Evolutionary conservation across 805 yeast genomes (phyloP).

Genomic region (Ogataea pignaliae): DNA sequence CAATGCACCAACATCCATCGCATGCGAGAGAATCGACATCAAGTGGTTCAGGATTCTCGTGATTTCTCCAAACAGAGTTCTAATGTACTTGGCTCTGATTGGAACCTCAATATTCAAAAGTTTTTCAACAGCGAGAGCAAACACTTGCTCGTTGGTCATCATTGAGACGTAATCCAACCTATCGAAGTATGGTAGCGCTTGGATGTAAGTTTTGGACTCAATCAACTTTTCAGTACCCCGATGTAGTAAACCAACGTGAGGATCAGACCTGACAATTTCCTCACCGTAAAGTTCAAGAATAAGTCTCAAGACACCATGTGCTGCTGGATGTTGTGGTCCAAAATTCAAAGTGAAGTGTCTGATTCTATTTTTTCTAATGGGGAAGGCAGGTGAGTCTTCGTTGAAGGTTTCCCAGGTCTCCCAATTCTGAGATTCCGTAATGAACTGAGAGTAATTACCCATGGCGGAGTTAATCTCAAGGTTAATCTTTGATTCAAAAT

Average conservation of each 20-base stretch:
- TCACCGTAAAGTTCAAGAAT: constrained; percentile 86
- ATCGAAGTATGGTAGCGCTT: constrained; percentile 85
- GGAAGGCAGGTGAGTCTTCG: constrained; percentile 34
- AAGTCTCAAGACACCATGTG: constrained; percentile 86
- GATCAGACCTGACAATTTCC: constrained; percentile 82
- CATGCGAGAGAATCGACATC: constrained; percentile 83
- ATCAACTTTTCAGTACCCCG: constrained; percentile 88
- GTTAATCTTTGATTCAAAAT: constrained; percentile 21
- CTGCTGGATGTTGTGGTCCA: constrained; percentile 95
- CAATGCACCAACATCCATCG: constrained; percentile 93
- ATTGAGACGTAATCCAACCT: constrained; percentile 79
- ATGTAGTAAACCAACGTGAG: constrained; percentile 83
- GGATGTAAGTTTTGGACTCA: constrained; percentile 81
- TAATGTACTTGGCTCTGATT: constrained; percentile 75
- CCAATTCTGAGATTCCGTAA: constrained; percentile 29
- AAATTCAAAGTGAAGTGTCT: constrained; percentile 87
- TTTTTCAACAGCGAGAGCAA: constrained; percentile 80
- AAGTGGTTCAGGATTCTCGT: constrained; percentile 80
- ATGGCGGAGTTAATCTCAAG: constrained; percentile 37
- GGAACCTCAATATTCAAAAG: constrained; percentile 82
- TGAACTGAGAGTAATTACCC: constrained; percentile 35
- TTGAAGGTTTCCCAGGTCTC: constrained; percentile 33
- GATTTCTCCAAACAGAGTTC: constrained; percentile 83
- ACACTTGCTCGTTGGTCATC: constrained; percentile 90
- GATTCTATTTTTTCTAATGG: constrained; percentile 45